phyloP scores from a whole-genome alignment of 2,329 filamentous ascomycete species.

The Aspergillus carbonarius region DNA sequence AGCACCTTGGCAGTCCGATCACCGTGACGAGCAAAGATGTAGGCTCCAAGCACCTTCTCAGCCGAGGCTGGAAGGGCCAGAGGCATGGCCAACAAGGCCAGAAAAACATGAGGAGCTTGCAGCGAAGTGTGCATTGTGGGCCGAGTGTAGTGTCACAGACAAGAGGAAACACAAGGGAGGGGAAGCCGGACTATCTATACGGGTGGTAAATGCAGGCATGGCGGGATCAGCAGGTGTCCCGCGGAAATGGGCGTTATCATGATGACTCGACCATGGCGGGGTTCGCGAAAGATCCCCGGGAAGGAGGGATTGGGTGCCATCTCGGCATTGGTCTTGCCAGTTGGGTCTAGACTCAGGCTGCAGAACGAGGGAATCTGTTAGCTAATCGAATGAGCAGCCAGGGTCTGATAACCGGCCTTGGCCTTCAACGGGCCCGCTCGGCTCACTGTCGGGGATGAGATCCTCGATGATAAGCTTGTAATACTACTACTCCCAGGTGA shows the following conservation, averaged over 20 bases:
- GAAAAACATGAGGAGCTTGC: constrained; percentile 23
- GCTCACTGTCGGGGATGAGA: no score
- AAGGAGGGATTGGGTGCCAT: background rate
- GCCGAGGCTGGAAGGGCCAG: constrained; percentile 30
- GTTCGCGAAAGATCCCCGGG: background rate
- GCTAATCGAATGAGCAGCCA: background rate
- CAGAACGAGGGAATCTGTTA: background rate
- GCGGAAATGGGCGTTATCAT: constrained; percentile 12
- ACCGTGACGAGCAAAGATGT: constrained; percentile 87
- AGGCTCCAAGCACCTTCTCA: constrained; percentile 76
- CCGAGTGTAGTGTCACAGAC: background rate
- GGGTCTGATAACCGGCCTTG: no score
- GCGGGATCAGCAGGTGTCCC: background rate
- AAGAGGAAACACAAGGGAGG: background rate
- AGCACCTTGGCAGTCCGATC: constrained; percentile 79
- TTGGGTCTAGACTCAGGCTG: background rate
- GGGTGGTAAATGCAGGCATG: background rate
- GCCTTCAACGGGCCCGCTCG: no score
- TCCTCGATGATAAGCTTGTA: no score
- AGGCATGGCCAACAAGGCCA: constrained; percentile 27
- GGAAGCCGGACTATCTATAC: background rate
- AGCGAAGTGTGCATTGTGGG: constrained; percentile 28
- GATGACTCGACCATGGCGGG: constrained; percentile 6
- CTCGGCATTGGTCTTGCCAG: no score
- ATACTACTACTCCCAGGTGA: no score